These are phyloP conservation scores for Xylaria curta DNA, from an alignment of 495 filamentous ascomycete genomes.

Conservation along the genomic window DNA sequence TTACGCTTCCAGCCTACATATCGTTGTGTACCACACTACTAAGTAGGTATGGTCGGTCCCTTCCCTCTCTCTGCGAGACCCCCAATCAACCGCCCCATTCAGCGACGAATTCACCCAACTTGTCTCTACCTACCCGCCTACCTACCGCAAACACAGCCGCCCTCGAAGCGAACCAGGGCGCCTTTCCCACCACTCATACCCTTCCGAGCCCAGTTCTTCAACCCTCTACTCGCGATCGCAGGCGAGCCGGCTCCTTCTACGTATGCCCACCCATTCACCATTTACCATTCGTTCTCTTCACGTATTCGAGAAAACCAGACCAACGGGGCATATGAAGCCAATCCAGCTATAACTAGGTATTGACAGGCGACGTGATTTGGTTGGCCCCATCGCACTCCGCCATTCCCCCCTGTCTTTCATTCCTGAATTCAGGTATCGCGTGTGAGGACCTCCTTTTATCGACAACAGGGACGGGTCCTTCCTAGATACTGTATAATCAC, in stretches of 20 bases:
- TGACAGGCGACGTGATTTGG: constrained; percentile 18
- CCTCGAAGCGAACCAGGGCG: constrained; percentile 19
- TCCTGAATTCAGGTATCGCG: constrained; percentile 11
- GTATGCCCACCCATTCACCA: not conserved
- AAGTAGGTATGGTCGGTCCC: not conserved
- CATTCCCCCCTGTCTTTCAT: constrained; percentile 24
- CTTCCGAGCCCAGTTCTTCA: constrained; percentile 12
- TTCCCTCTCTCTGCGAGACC: constrained; percentile 12
- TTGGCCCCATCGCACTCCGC: constrained; percentile 22
- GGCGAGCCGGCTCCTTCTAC: not conserved
- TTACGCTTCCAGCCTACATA: not conserved
- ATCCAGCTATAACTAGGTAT: not conserved
- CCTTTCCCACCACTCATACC: constrained; percentile 25
- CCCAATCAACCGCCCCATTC: constrained; percentile 12
- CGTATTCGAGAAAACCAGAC: not conserved
- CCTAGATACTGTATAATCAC: not conserved
- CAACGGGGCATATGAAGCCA: constrained; percentile 1
- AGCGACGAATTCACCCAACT: constrained; percentile 7
- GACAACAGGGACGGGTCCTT: constrained; percentile 10
- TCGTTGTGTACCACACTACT: not conserved
- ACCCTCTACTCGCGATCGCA: constrained; percentile 7
- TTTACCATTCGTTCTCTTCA: not conserved
- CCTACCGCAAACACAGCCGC: constrained; percentile 18
- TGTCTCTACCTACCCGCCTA: too few relatives aligned
- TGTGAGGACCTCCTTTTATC: constrained; percentile 26